These are phyloP conservation scores for Adiantum capillusveneris DNA, from an alignment of 75 land plant genomes.

Conservation along the genomic window DNA sequence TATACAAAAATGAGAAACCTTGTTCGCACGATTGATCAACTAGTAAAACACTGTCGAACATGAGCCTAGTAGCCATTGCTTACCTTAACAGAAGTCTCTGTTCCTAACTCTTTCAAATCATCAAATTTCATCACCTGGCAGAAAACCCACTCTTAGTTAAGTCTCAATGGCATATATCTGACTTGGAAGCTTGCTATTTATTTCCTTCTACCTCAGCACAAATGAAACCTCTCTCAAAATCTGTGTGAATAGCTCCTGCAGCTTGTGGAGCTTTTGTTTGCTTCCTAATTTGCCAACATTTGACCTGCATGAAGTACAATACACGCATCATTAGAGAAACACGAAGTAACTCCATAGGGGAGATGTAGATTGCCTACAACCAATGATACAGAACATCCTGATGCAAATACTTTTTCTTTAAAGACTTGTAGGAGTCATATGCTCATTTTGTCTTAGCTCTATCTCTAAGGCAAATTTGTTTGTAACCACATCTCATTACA, in stretches of 20 bases:
- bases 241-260: conserved; percentile 94
- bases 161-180: no score
- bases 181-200: no score
- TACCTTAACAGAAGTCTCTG: conserved; percentile 96
- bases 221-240: conserved; percentile 95
- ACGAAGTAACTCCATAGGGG: background rate
- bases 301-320: conserved; percentile 47
- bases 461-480: no score
- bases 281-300: conserved; percentile 97
- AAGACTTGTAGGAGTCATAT: no score
- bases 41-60: no score
- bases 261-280: conserved; percentile 98
- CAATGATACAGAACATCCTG: no score
- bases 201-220: conserved; percentile 84
- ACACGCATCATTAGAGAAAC: background rate
- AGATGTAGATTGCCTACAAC: no score
- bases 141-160: background rate
- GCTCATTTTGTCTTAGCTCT: no score
- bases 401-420: no score
- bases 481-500: no score
- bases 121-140: conserved; percentile 96
- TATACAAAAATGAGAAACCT: conserved; percentile 1
- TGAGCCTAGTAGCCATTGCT: background rate
- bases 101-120: conserved; percentile 86
- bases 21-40: no score